phyloP scores from a whole-genome alignment of 371 early-diverging fungal genomes.

The Mucor saturninus region DNA sequence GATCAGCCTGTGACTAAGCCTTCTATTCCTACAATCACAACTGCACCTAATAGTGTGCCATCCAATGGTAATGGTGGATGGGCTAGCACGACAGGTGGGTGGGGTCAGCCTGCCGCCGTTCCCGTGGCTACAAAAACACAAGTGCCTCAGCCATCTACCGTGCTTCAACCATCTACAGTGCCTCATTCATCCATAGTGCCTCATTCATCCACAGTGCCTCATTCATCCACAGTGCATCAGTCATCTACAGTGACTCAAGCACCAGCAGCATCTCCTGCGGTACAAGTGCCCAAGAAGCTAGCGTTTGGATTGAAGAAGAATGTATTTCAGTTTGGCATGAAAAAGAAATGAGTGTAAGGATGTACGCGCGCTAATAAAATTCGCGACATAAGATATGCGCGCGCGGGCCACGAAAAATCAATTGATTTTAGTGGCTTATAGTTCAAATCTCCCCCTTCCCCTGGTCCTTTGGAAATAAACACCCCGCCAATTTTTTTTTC shows the following conservation, averaged over 20 bases:
- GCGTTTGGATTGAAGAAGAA: constrained; percentile 41
- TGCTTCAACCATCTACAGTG: too few species aligned
- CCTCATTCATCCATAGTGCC: too few species aligned
- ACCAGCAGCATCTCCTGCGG: neutral
- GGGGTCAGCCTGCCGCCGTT: neutral
- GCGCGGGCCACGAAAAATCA: neutral
- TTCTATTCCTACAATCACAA: neutral
- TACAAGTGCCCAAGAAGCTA: constrained; percentile 20
- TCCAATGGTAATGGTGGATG: constrained; percentile 5
- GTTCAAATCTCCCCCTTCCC: neutral
- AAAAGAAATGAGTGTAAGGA: constrained; percentile 29
- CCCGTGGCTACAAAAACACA: too few species aligned
- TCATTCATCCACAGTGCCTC: too few species aligned
- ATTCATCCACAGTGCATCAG: too few species aligned
- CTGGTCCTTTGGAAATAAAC: constrained; percentile 14
- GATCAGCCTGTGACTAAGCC: neutral
- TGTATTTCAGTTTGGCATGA: constrained; percentile 44
- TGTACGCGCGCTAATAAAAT: too few species aligned
- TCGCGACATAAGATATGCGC: too few species aligned
- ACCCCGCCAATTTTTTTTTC: constrained; percentile 18
- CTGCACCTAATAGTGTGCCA: neutral
- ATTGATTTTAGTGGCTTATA: constrained; percentile 5
- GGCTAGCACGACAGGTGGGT: neutral
- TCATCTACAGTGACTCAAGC: neutral
- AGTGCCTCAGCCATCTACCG: neutral